A percentile compares a stretch with the other conserved stretches of the same genome.
Conservation (phyloP, 306 rosid genomes). For the Hippophae rhamnoides region DNA sequence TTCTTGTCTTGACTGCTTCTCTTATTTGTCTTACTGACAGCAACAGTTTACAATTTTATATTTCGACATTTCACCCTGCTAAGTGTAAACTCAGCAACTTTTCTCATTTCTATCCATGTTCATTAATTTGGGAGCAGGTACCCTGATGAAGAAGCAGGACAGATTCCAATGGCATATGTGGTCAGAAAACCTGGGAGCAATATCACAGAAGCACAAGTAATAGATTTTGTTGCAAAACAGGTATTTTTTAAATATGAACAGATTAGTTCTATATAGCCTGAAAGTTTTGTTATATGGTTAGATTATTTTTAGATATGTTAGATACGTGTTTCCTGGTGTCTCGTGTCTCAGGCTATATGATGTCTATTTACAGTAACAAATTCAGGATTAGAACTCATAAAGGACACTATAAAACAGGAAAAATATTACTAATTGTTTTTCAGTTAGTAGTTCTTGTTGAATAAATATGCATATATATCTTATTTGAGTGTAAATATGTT, state of each 20-base stretch:
- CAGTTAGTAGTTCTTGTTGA: too few species aligned
- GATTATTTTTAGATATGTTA: too few species aligned
- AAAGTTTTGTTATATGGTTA: neutral
- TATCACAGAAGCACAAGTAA: constrained; percentile 45
- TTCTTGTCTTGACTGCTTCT: too few species aligned
- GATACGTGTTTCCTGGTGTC: too few species aligned
- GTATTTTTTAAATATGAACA: constrained; percentile 11
- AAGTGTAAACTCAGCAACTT: neutral
- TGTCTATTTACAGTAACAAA: too few species aligned
- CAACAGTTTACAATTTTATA: neutral
- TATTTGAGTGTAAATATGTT: too few species aligned
- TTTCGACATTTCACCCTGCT: neutral
- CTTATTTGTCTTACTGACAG: too few species aligned
- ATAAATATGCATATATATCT: too few species aligned
- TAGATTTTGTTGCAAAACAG: constrained; percentile 65
- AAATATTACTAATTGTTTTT: too few species aligned
- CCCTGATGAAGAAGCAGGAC: constrained; percentile 79
- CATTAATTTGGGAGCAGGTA: constrained; percentile 34
- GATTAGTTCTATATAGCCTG: neutral
- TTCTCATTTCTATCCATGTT: neutral
- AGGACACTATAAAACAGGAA: too few species aligned
- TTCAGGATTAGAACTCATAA: too few species aligned
- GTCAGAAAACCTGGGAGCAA: constrained; percentile 73
- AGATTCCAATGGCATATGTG: constrained; percentile 84
- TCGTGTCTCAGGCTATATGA: too few species aligned